Percentiles rank a stretch among this genome's conserved stretches.
Conservation (phyloP, 768 basidiomycete genomes). For the Kwoniella sp. region DNA sequence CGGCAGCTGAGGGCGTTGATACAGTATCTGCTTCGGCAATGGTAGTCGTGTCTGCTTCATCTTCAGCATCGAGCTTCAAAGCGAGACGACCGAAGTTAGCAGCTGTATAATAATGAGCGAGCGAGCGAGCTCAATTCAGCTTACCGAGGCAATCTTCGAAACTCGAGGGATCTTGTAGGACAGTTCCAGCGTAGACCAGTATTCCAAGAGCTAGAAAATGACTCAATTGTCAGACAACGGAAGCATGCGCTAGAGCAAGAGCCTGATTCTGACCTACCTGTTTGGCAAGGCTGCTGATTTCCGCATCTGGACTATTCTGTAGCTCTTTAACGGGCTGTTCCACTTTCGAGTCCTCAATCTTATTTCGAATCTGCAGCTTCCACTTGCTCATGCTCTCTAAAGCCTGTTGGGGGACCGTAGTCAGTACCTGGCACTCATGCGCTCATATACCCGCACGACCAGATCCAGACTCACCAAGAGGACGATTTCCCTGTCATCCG, state of each 20-base stretch:
- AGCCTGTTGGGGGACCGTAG: slow-evolving; percentile 46
- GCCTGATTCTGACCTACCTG: slow-evolving; percentile 61
- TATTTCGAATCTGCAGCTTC: slow-evolving; percentile 84
- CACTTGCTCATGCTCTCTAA: slow-evolving; percentile 60
- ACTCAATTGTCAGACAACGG: too few species aligned
- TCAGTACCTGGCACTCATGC: background rate
- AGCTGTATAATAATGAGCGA: too few species aligned
- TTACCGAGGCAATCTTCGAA: slow-evolving; percentile 38
- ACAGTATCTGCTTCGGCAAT: slow-evolving; percentile 38
- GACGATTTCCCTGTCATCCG: slow-evolving; percentile 70
- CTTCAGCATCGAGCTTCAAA: slow-evolving; percentile 47
- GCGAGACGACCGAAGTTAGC: slow-evolving; percentile 56
- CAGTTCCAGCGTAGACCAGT: slow-evolving; percentile 71
- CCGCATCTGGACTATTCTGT: slow-evolving; percentile 63
- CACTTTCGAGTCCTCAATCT: slow-evolving; percentile 81
- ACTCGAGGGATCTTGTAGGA: slow-evolving; percentile 48
- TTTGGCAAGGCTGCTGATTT: slow-evolving; percentile 64
- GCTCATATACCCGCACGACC: background rate
- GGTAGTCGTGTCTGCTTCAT: slow-evolving; percentile 48
- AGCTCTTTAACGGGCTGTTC: slow-evolving; percentile 66
- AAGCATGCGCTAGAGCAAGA: background rate
- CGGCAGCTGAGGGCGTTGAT: slow-evolving; percentile 11
- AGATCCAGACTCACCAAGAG: slow-evolving; percentile 62
- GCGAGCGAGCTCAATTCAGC: slow-evolving; percentile 5
- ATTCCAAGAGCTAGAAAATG: slow-evolving; percentile 78